These are phyloP conservation scores for Emericellopsis atlantica DNA, from an alignment of 2,329 filamentous ascomycete genomes.

Conservation along the genomic window DNA sequence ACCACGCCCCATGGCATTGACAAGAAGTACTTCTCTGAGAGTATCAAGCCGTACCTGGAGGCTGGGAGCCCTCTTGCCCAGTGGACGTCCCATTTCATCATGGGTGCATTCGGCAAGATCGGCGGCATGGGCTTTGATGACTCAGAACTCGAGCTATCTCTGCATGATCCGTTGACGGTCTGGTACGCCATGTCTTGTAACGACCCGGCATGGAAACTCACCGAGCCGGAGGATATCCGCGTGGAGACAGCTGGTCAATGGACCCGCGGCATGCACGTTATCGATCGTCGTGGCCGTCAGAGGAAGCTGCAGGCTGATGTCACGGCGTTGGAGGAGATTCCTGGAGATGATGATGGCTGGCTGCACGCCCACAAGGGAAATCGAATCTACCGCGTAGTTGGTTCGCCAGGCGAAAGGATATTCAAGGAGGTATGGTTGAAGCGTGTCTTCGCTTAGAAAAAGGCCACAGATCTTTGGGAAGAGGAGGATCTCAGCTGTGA, in stretches of 20 bases:
- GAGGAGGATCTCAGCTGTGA: background rate
- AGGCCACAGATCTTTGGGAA: background rate
- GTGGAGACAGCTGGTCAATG: slow-evolving; percentile 88
- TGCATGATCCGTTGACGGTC: slow-evolving; percentile 69
- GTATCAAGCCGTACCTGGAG: slow-evolving; percentile 40
- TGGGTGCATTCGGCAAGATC: slow-evolving; percentile 58
- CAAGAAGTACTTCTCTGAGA: slow-evolving; percentile 43
- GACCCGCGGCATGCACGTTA: slow-evolving; percentile 83
- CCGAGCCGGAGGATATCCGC: slow-evolving; percentile 65
- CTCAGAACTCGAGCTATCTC: slow-evolving; percentile 45
- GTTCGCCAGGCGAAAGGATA: slow-evolving; percentile 51
- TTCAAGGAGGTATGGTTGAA: slow-evolving; percentile 57
- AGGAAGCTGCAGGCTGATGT: slow-evolving; percentile 30
- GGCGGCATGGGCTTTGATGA: slow-evolving; percentile 46
- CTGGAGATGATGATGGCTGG: slow-evolving; percentile 68
- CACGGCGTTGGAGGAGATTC: slow-evolving; percentile 34
- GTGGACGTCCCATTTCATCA: slow-evolving; percentile 63
- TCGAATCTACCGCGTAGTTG: slow-evolving; percentile 61
- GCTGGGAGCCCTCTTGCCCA: slow-evolving; percentile 59
- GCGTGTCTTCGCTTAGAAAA: slow-evolving; percentile 15
- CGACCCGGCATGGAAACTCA: slow-evolving; percentile 43
- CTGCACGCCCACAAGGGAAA: slow-evolving; percentile 64
- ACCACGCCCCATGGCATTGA: slow-evolving; percentile 59
- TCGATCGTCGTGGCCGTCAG: slow-evolving; percentile 56
- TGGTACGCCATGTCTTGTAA: slow-evolving; percentile 62